Base-by-base conservation (phyloP, 352 stramenopile genomes). In the Globisporangium emineosum region DNA sequence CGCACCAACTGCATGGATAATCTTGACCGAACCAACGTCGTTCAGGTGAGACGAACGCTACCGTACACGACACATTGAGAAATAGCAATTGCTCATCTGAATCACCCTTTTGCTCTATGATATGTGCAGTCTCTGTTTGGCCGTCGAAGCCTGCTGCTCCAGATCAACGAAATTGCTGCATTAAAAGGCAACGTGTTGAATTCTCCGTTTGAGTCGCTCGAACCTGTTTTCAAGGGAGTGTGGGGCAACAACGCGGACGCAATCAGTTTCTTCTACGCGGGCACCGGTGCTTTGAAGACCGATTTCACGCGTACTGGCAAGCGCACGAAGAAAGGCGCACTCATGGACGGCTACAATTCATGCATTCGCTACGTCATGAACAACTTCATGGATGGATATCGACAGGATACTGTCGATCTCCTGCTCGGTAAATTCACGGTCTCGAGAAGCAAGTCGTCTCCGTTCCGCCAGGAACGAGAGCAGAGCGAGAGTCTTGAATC, bases 1-100 rank as follows among this genome's bases (percentile, higher is more conserved):
- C 86, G 97, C 49, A 97, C 97, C 45, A 99, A 99, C 81, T 99
- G 97, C 78, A 98, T 99, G 91, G 97, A 99, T 83, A 98, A 97
- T 73, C 76, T 99, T 12, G 97, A 99, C 81, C 84, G 97, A 35
- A 99, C 96, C 10, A 98, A 89, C 59, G 80, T 90, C 49, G 81
- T 89, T 30, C 78, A 86, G 72, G 78, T 88, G n/a, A n/a, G n/a
- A n/a, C n/a, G n/a, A n/a, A n/a, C n/a, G n/a, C n/a, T n/a, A n/a
- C n/a, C n/a, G n/a, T n/a, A n/a, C n/a, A n/a, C n/a, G n/a, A n/a
- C n/a, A n/a, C n/a, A n/a, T n/a, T n/a, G n/a, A n/a, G n/a, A n/a
- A n/a, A n/a, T n/a, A n/a, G n/a, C n/a, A n/a, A n/a, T 54, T 27
- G 27, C 40, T 43, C 51, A 57, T 13, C 12, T 50, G n/a, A 9